Conservation (phyloP, 768 basidiomycete genomes). For the Termitomyces sp. region DNA sequence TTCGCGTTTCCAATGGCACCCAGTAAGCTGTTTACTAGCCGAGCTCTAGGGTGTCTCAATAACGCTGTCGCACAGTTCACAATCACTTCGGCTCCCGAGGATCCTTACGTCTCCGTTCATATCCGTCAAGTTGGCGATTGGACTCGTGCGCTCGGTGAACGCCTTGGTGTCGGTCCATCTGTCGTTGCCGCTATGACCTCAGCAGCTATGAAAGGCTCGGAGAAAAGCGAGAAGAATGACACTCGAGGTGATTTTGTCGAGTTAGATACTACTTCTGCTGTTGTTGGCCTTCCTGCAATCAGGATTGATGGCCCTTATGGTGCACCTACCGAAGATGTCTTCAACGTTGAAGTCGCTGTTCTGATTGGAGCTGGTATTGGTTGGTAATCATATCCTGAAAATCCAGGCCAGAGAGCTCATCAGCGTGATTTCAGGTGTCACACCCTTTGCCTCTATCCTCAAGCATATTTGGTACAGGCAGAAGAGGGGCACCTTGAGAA, state of each 20-base stretch:
- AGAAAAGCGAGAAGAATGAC: constrained; percentile 51
- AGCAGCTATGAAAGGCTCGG: constrained; percentile 72
- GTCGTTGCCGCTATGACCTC: constrained; percentile 77
- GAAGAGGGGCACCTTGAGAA: constrained; percentile 69
- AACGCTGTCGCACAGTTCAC: constrained; percentile 61
- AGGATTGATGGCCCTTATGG: constrained; percentile 92
- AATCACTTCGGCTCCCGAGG: constrained; percentile 92
- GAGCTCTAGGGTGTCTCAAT: background rate
- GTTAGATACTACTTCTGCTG: constrained; percentile 50
- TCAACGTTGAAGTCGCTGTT: constrained; percentile 82
- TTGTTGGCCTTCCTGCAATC: constrained; percentile 60
- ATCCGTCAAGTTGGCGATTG: constrained; percentile 93
- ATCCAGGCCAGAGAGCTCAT: constrained; percentile 3
- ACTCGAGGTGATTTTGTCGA: constrained; percentile 81
- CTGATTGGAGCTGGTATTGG: constrained; percentile 94
- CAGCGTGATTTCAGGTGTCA: constrained; percentile 56
- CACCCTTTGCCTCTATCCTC: constrained; percentile 91
- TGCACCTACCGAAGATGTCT: constrained; percentile 90
- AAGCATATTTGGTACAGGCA: constrained; percentile 97
- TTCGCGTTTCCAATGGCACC: constrained; percentile 88
- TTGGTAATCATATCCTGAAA: constrained; percentile 25
- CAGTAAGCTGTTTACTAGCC: constrained; percentile 50
- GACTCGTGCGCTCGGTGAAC: constrained; percentile 79
- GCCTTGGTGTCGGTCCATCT: constrained; percentile 77
- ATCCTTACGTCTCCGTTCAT: constrained; percentile 89